phyloP scores from a whole-genome alignment of 345 rosid genomes.

The Corchorus olitorius region DNA sequence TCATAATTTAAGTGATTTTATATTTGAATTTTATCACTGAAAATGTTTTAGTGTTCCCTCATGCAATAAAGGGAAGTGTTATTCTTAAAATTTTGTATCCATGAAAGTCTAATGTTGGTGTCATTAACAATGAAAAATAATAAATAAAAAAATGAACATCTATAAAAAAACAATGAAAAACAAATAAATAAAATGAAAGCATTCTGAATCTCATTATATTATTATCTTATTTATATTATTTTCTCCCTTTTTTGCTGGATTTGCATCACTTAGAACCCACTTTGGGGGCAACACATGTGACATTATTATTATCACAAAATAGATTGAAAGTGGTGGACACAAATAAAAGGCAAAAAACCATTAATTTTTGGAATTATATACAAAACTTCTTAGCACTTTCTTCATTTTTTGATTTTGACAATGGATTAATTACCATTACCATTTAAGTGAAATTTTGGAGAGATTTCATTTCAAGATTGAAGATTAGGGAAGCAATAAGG shows the following conservation, averaged over 20 bases:
- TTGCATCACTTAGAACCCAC: not conserved
- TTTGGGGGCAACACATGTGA: slow-evolving; percentile 3
- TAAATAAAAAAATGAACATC: too few relatives aligned
- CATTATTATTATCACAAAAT: too few relatives aligned
- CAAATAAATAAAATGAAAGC: too few relatives aligned
- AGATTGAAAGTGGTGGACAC: not conserved
- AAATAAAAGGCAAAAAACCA: not conserved
- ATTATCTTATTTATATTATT: not conserved
- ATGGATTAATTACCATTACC: not conserved
- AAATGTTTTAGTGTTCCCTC: too few relatives aligned
- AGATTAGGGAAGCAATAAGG: not conserved
- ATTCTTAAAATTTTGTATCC: too few relatives aligned
- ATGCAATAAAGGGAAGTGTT: too few relatives aligned
- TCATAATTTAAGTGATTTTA: too few relatives aligned
- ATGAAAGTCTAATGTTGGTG: not conserved
- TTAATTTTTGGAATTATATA: not conserved
- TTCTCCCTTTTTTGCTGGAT: not conserved
- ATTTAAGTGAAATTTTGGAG: not conserved
- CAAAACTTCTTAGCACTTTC: not conserved
- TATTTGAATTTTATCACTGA: too few relatives aligned
- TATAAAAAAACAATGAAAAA: too few relatives aligned
- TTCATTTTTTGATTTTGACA: not conserved
- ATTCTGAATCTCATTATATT: too few relatives aligned
- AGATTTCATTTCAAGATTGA: not conserved
- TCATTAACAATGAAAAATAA: too few relatives aligned